Evolutionary conservation across 768 basidiomycete genomes (phyloP), one percentile per base, ranked within the genome.

Genomic region (Tremella yokohamensis): DNA sequence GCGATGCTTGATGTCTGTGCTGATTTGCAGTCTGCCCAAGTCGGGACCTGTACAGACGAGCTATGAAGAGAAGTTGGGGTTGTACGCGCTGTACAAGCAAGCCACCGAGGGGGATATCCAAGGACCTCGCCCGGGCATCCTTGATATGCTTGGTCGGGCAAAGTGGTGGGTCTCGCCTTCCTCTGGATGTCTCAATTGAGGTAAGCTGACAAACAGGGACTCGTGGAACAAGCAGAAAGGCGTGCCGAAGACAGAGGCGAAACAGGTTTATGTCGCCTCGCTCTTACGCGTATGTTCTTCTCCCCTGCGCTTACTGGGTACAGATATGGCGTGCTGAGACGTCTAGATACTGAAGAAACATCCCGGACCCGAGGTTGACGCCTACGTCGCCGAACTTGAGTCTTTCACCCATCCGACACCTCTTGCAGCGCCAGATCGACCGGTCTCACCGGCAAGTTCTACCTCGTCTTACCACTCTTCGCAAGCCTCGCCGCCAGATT

Each of bases 51-150:
- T 97, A 69, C 91, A 96, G 76, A 96, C 92, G 0, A 88, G 84
- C 63, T 96, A 97, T 73, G 92, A 96, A 65, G 91, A 94, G 74
- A 97, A 97, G 75, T 79, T 97, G 13, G 83, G 84, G 11, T 90
- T 97, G 84, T 97, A 97, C 74, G 89, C 89, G 87, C 80, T 92
- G 67, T 94, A 89, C 78, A 94, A 94, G 76, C 92, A 96, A 85
- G 92, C 90, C 3, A 97, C 92, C 15, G 85, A 87, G 54, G 92
- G 92, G 24, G 90, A 97, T 78, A 88, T 93, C 49, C 82, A 83
- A 50, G 78, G 83, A 8, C 79, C 86, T 13, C 82, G 92, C 39
- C 92, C 92, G 12, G 87, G 87, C 9, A 84, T 96, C 11, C 89
- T 86, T 79, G 92, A 97, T 73, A 86, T 94, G 84, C 79, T 96